Base-by-base conservation (phyloP, 2,329 filamentous ascomycete species). In the Fusarium sp. region DNA sequence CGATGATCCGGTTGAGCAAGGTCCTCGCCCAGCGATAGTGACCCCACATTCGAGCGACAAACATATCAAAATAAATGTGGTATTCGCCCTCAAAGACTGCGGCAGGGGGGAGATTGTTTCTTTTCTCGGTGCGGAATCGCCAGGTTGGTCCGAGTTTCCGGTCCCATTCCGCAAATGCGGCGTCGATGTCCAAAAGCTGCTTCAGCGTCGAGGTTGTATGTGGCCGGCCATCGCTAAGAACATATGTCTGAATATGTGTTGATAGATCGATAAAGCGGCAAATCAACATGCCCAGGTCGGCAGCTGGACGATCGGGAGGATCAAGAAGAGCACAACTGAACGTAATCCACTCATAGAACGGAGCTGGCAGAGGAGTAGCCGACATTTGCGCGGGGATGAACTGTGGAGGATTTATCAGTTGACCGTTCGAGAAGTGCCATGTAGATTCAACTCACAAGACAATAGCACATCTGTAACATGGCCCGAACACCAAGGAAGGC, bases 11-110 rank as follows among this genome's bases (percentile, higher is more conserved):
- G 72, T 82, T 84, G 14, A 83, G 73, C 9, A 89, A 76, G 23
- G 88, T 83, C n/a, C 86, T 83, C 6, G 82, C 81, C 81, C 86
- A 88, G 23, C 88, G 85, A 69, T 85, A 88, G 68, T 89, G 84
- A 64, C 86, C 87, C 85, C 85, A 89, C 40, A 86, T 81, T 23
- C 84, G 82, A 8, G 83, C 85, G 16, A 82, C 78, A 81, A 83
- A 87, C 59, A 87, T 82, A 65, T 85, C 83, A 14, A 77, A 75
- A 70, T 90, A 90, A 20, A 81, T 74, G 73, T 90, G 86, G 71
- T 86, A 89, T 58, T 81, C 79, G 11, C 83, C 81, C 16, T 82
- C 80, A 64, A 87, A 88, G 57, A 86, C 80, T 10, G 81, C 81
- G 1, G 79, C 77, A 0, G 79, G 65, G 1, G 83, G 81, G 4